phyloP scores from a whole-genome alignment of 1,139 yeast genomes.

The Dujonia santamariae region DNA sequence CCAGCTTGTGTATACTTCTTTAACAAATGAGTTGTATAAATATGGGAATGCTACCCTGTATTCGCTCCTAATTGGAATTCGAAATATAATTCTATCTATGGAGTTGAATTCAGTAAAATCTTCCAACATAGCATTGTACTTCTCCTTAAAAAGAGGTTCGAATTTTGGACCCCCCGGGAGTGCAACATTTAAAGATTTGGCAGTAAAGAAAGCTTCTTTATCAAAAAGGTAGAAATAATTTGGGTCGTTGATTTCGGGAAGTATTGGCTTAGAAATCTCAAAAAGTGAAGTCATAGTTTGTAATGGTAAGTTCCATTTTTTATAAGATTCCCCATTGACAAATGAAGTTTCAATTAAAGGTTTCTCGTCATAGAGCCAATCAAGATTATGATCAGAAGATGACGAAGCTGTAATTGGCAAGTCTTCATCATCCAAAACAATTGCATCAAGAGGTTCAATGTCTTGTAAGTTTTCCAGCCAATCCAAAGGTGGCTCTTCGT shows the following conservation, averaged over 20 bases:
- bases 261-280: slow-evolving; percentile 65
- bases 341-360: slow-evolving; percentile 60
- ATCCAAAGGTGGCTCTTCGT: slow-evolving; percentile 89
- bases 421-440: slow-evolving; percentile 62
- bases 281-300: slow-evolving; percentile 65
- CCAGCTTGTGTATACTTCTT: slow-evolving; percentile 57
- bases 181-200: slow-evolving; percentile 83
- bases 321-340: slow-evolving; percentile 78
- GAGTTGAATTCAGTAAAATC: slow-evolving; percentile 90
- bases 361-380: slow-evolving; percentile 75
- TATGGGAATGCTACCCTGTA: slow-evolving; percentile 84
- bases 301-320: slow-evolving; percentile 64
- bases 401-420: slow-evolving; percentile 52
- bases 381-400: not conserved
- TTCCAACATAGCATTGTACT: slow-evolving; percentile 59
- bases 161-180: slow-evolving; percentile 96
- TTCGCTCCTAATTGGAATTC: slow-evolving; percentile 76
- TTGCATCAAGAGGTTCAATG: slow-evolving; percentile 67
- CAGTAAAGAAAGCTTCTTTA: slow-evolving; percentile 75
- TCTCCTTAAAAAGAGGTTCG: slow-evolving; percentile 77
- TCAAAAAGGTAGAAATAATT: slow-evolving; percentile 72
- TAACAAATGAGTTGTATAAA: slow-evolving; percentile 75
- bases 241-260: slow-evolving; percentile 53
- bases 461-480: slow-evolving; percentile 79
- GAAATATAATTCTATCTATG: slow-evolving; percentile 78